A percentile compares a stretch with the other conserved stretches of the same genome.
These are phyloP conservation scores for Solanum chacoense DNA, from an alignment of 305 asterid species.

Conservation along the genomic window DNA sequence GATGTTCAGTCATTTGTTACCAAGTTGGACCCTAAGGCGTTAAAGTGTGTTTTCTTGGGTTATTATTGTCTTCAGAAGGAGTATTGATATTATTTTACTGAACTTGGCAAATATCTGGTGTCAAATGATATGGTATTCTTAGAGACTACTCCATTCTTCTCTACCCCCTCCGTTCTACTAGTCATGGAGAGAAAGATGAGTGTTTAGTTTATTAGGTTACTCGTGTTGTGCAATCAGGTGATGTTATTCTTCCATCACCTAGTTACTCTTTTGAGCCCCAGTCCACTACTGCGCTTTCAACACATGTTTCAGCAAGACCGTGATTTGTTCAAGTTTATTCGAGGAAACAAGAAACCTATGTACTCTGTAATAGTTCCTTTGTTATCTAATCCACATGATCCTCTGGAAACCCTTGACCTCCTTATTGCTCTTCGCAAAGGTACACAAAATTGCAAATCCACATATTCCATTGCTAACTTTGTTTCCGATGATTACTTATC, in stretches of 20 bases:
- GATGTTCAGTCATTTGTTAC: not conserved
- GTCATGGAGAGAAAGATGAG: not conserved
- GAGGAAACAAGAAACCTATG: not conserved
- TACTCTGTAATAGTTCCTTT: not conserved
- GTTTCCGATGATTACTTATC: not conserved
- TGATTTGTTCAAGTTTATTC: not conserved
- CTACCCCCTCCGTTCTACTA: not conserved
- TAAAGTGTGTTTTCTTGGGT: not conserved
- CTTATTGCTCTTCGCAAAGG: not conserved
- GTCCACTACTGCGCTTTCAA: not conserved
- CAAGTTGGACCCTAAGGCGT: not conserved
- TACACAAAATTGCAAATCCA: not conserved
- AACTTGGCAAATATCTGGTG: not conserved
- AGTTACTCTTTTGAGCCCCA: not conserved
- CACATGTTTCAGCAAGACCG: not conserved
- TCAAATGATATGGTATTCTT: not conserved
- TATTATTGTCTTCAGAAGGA: not conserved
- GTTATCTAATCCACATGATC: no score
- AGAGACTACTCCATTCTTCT: not conserved
- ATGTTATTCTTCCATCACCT: not conserved
- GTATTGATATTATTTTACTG: not conserved
- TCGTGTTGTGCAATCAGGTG: no score
- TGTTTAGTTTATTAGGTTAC: not conserved
- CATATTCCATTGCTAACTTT: not conserved
- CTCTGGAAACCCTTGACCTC: not conserved